Evolutionary conservation across 768 basidiomycete genomes (phyloP), one percentile per base, ranked within the genome.

Genomic region (Pleurotus citrinopileatus): DNA sequence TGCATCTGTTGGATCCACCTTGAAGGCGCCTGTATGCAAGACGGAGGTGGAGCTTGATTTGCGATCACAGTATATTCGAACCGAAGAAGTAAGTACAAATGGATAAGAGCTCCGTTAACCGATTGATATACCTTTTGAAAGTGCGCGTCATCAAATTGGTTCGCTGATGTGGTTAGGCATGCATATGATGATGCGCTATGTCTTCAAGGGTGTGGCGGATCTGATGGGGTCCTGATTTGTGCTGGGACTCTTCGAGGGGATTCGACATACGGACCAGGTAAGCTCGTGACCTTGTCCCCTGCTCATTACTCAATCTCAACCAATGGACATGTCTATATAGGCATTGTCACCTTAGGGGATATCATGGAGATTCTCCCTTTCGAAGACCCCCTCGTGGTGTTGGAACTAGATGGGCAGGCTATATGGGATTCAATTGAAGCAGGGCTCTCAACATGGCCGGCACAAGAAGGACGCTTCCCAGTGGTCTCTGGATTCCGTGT

Each of bases 401-500:
- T 94, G 9, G 87, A 94, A 65, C 66, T 96, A 13, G 84, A 91
- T 58, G 93, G 94, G 1, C 76, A 79, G 59, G 74, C 83, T 0
- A 77, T 96, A 40, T 94, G 91, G 90, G 84, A 83, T 37, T 83
- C 87, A 0, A 59, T 96, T 29, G 94, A 97, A 63, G 74, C 75
- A 9, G 81, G 83, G 4, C 71, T 97, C 4, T 73, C 72, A 55
- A 89, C 80, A 50, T 95, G 88, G 82, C 94, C 94, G 5, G 86
- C 91, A 15, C 92, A 94, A 68, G 94, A 95, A 78, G 94, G 94
- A 19, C 90, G 94, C 10, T 97, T 97, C 70, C 93, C 94, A 0
- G 78, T 93, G 10, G 75, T 96, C 32, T 88, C 93, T 20, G 94
- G 94, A 15, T 78, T 95, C 34, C 83, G 82, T 9, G 87, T 95